Conservation (phyloP, 257 asterid species). For the Apocynum venetum region DNA sequence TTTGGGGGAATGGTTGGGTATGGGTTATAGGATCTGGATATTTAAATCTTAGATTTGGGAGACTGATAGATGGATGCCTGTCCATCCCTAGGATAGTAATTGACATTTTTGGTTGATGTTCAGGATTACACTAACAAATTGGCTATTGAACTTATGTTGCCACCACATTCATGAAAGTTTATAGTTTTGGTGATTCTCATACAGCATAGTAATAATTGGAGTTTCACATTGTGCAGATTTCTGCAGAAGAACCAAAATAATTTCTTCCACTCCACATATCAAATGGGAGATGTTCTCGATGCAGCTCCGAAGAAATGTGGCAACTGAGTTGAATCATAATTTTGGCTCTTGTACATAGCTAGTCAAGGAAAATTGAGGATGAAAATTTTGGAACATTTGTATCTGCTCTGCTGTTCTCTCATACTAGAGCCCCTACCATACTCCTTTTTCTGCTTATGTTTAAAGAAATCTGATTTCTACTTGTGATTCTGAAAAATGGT, state of each 20-base stretch:
- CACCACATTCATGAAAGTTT: neutral
- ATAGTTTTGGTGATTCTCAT: neutral
- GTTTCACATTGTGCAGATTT: constrained; percentile 36
- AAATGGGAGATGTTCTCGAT: constrained; percentile 19
- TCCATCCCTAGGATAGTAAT: neutral
- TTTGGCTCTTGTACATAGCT: neutral
- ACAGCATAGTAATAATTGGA: neutral
- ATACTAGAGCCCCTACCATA: neutral
- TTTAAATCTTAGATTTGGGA: neutral
- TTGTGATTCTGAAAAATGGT: neutral
- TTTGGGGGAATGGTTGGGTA: neutral
- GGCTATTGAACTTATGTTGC: neutral
- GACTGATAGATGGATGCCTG: too few species aligned
- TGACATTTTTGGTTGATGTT: neutral
- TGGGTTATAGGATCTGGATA: neutral
- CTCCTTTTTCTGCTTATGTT: too few species aligned
- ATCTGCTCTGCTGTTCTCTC: neutral
- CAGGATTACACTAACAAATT: neutral
- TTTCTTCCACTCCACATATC: constrained; percentile 33
- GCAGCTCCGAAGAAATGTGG: constrained; percentile 6
- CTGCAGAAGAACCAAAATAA: constrained; percentile 45
- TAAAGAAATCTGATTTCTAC: neutral
- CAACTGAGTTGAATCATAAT: neutral
- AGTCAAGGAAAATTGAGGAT: neutral
- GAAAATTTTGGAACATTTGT: constrained; percentile 5